Base-by-base conservation (phyloP, 2,329 filamentous ascomycete species). In the Fusarium sp. region DNA sequence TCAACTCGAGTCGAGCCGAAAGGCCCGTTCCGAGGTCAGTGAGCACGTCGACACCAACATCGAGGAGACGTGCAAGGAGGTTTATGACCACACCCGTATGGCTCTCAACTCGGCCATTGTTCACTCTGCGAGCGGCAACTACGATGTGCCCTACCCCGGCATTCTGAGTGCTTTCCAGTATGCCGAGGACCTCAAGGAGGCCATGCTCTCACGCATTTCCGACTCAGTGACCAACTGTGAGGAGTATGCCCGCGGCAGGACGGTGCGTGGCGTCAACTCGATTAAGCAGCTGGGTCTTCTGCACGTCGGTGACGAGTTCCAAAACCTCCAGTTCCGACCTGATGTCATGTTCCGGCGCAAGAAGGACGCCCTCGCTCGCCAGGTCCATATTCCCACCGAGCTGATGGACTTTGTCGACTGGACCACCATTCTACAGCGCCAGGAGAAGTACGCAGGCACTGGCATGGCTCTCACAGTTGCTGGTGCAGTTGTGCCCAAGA, bases 261-360 rank as follows among this genome's bases (percentile, higher is more conserved):
- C 95, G 0, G 92, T 96, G 0, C 85, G 90, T 62, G 95, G 97
- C 20, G 96, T 98, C 76, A 94, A 93, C 75, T 89, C 92, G 41
- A 97, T 98, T 83, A 97, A 97, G 81, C 93, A 95, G 76, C 89
- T 98, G 2, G 97, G 97, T 30, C 86, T 98, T 18, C 82, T 96
- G 39, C 96, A 99, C 81, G 90, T 98, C 7, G 96, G 96, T 11
- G 92, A 97, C 77, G 93, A 96, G 77, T 97, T 96, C 77, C 89
- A 93, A 25, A 93, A 95, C 77, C 90, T 98, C 54, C 94, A 91
- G 76, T 98, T 99, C 91, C 91, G 93, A 34, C 91, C 95, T 2
- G 95, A 98, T 77, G 91, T 95, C 80, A 98, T 99, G 97, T 99
- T 98, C 87, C 92, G 91, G 69, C 92, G 94, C 71, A 93, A 93